Evolutionary conservation across 2,329 filamentous ascomycete genomes (phyloP).

Genomic region (Metarhizium brunneum): DNA sequence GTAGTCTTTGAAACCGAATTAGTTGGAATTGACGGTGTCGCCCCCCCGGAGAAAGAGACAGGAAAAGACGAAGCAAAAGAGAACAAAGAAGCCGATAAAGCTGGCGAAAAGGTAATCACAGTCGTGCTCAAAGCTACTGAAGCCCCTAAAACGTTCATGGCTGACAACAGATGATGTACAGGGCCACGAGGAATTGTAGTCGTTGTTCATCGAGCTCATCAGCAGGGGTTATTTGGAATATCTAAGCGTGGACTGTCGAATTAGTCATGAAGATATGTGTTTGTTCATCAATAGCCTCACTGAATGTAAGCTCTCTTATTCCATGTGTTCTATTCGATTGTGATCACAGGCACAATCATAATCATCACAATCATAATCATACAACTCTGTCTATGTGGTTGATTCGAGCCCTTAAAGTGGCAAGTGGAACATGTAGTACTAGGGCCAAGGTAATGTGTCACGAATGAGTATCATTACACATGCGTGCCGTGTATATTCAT

Average conservation of each 20-base stretch:
- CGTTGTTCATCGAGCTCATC: too few relatives aligned
- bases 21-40: constrained; percentile 70
- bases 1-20: constrained; percentile 87
- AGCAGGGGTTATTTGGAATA: not conserved
- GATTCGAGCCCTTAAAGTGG: not conserved
- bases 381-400: not conserved
- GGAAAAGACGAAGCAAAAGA: constrained; percentile 26
- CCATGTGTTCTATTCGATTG: not conserved
- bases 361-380: not conserved
- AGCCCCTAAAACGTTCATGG: constrained; percentile 38
- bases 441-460: not conserved
- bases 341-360: not conserved
- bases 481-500: constrained; percentile 11
- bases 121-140: constrained; percentile 16
- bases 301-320: not conserved
- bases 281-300: not conserved
- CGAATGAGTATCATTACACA: not conserved
- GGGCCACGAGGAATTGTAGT: constrained; percentile 53
- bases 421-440: not conserved
- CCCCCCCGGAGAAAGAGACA: constrained; percentile 7
- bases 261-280: not conserved
- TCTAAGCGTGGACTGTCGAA: not conserved
- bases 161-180: constrained; percentile 44
- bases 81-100: constrained; percentile 14
- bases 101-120: constrained; percentile 14